A percentile compares a stretch with the other conserved stretches of the same genome.
Evolutionary conservation across 345 rosid species (phyloP).

Genomic region (Euphorbia lathyris): DNA sequence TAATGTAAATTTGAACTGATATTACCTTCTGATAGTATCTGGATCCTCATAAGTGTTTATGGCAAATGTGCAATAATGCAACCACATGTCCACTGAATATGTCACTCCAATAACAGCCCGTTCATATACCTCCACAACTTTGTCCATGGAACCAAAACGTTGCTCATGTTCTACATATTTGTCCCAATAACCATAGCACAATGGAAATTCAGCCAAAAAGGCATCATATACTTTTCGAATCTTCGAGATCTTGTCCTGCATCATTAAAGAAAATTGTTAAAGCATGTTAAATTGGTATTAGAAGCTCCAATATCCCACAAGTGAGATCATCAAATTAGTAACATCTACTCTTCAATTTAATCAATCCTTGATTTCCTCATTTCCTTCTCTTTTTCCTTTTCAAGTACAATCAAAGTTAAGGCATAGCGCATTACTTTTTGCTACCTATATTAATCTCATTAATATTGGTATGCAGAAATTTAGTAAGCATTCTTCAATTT

Average conservation of each 20-base stretch:
- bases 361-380: neutral
- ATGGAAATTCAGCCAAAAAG: conserved; percentile 86
- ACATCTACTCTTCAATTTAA: neutral
- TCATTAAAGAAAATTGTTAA: conserved; percentile 19
- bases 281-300: neutral
- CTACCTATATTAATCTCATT: neutral
- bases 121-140: conserved; percentile 94
- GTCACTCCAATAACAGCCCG: conserved; percentile 90
- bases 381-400: neutral
- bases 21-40: conserved; percentile 90
- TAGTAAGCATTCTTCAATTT: too few relatives aligned
- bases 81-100: conserved; percentile 97
- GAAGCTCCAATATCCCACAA: neutral
- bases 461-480: neutral
- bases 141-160: conserved; percentile 80
- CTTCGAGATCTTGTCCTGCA: conserved; percentile 80
- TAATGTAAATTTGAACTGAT: conserved; percentile 15
- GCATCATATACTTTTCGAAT: conserved; percentile 83
- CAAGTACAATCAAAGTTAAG: neutral
- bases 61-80: conserved; percentile 82
- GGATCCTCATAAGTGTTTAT: conserved; percentile 88
- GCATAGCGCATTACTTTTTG: neutral
- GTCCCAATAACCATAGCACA: conserved; percentile 99
- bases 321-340: neutral
- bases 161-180: conserved; percentile 98